A percentile compares a stretch with the other conserved stretches of the same genome.
Evolutionary conservation across 2,329 filamentous ascomycete species (phyloP).

Genomic region (Grosmannia clavigera): DNA sequence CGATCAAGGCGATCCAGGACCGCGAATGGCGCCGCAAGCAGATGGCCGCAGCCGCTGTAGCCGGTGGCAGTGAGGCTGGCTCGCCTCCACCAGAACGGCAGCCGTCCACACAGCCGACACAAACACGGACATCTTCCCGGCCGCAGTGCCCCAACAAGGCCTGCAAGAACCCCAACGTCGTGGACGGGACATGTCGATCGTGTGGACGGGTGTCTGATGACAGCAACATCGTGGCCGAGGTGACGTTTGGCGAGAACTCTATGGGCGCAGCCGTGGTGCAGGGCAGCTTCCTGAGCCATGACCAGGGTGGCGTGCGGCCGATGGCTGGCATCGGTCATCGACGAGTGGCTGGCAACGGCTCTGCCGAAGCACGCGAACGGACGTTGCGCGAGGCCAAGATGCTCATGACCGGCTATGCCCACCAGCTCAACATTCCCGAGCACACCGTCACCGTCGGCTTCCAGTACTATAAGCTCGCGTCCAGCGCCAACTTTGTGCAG

Average conservation of each 20-base stretch:
- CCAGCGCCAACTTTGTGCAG: constrained; percentile 66
- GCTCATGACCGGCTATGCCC: constrained; percentile 50
- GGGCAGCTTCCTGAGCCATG: constrained; percentile 75
- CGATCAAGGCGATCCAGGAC: constrained; percentile 39
- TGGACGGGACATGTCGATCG: constrained; percentile 61
- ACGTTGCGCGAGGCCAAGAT: constrained; percentile 45
- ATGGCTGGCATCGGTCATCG: constrained; percentile 48
- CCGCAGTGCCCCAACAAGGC: constrained; percentile 45
- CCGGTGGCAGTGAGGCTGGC: constrained; percentile 10
- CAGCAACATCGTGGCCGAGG: constrained; percentile 81
- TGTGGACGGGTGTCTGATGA: constrained; percentile 80
- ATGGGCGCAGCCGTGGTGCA: constrained; percentile 82
- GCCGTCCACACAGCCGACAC: not conserved
- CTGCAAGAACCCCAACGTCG: constrained; percentile 48
- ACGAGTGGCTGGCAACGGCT: constrained; percentile 39
- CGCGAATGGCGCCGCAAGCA: constrained; percentile 31
- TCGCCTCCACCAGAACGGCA: not conserved
- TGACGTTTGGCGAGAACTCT: constrained; percentile 80
- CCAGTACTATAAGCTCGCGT: constrained; percentile 65
- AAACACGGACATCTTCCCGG: constrained; percentile 14
- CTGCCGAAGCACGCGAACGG: constrained; percentile 44
- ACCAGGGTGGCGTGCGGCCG: constrained; percentile 67
- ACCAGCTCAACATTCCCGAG: constrained; percentile 47
- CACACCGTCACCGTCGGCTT: constrained; percentile 52
- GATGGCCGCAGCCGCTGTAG: constrained; percentile 19